Conservation (phyloP, 2,329 filamentous ascomycete genomes). For the Bipolaris victoriae region DNA sequence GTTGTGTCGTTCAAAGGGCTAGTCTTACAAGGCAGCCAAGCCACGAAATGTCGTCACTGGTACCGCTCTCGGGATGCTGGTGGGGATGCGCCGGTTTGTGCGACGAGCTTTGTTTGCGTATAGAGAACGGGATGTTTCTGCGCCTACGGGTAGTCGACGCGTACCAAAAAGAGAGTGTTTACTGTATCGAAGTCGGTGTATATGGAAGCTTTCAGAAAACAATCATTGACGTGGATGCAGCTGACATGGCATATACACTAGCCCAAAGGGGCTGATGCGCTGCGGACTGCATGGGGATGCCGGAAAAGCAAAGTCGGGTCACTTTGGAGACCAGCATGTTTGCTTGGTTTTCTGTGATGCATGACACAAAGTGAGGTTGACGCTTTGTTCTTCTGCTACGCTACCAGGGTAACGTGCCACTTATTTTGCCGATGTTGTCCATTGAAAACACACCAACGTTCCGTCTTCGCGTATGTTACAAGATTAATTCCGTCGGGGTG, state of each 20-base stretch:
- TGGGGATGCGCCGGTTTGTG: conserved; percentile 8
- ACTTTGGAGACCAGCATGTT: conserved; percentile 11
- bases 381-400: conserved; percentile 9
- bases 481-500: background rate
- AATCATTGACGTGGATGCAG: conserved; percentile 8
- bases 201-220: conserved; percentile 1
- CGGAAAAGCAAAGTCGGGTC: conserved; percentile 16
- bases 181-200: conserved; percentile 6
- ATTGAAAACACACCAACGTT: conserved; percentile 7
- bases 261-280: conserved; percentile 7
- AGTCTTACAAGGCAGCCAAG: background rate
- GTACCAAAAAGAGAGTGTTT: background rate
- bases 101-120: background rate
- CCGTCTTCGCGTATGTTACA: background rate
- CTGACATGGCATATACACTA: conserved; percentile 15
- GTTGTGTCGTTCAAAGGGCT: background rate
- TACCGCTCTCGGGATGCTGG: conserved; percentile 4
- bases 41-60: conserved; percentile 5
- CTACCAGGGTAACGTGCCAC: conserved; percentile 10
- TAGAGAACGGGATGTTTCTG: background rate
- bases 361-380: conserved; percentile 12
- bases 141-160: background rate
- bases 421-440: conserved; percentile 8
- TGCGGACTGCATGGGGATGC: conserved; percentile 11
- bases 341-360: conserved; percentile 9